phyloP scores from a whole-genome alignment of 768 basidiomycete genomes.

The Baorangia bicolor region DNA sequence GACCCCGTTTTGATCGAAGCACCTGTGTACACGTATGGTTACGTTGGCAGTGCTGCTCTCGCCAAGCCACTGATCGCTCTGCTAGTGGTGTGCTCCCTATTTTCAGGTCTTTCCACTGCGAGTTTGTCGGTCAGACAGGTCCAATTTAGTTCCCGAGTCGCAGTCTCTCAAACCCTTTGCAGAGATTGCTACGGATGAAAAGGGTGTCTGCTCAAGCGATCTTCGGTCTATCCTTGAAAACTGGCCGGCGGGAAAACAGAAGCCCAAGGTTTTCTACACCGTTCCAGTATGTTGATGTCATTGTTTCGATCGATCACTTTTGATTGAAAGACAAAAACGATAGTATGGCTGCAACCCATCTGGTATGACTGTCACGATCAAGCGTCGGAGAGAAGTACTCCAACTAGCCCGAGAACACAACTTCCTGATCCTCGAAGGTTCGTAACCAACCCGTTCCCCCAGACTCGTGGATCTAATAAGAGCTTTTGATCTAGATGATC shows the following conservation, averaged over 20 bases:
- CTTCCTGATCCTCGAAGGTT: slow-evolving; percentile 85
- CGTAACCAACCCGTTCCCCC: neutral
- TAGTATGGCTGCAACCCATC: slow-evolving; percentile 88
- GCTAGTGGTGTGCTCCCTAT: slow-evolving; percentile 66
- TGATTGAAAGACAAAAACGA: neutral
- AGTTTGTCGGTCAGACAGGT: slow-evolving; percentile 51
- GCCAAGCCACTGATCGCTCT: slow-evolving; percentile 8
- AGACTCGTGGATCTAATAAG: neutral
- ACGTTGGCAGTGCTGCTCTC: slow-evolving; percentile 11
- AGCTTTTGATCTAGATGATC: slow-evolving; percentile 56
- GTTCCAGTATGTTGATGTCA: slow-evolving; percentile 56
- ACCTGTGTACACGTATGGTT: slow-evolving; percentile 69
- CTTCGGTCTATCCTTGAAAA: slow-evolving; percentile 64
- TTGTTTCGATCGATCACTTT: slow-evolving; percentile 6
- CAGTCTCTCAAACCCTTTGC: slow-evolving; percentile 8
- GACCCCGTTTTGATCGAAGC: slow-evolving; percentile 82
- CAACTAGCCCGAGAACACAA: slow-evolving; percentile 68
- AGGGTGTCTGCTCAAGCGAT: slow-evolving; percentile 62
- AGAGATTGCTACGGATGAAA: slow-evolving; percentile 78
- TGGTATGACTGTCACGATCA: slow-evolving; percentile 70
- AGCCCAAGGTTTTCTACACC: slow-evolving; percentile 80
- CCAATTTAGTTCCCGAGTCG: neutral
- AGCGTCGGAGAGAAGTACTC: slow-evolving; percentile 71
- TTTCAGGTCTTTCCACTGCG: slow-evolving; percentile 53
- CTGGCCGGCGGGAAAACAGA: slow-evolving; percentile 71